Evolutionary conservation across 2,329 filamentous ascomycete species (phyloP).

Genomic region (Aspergillus neotritici): DNA sequence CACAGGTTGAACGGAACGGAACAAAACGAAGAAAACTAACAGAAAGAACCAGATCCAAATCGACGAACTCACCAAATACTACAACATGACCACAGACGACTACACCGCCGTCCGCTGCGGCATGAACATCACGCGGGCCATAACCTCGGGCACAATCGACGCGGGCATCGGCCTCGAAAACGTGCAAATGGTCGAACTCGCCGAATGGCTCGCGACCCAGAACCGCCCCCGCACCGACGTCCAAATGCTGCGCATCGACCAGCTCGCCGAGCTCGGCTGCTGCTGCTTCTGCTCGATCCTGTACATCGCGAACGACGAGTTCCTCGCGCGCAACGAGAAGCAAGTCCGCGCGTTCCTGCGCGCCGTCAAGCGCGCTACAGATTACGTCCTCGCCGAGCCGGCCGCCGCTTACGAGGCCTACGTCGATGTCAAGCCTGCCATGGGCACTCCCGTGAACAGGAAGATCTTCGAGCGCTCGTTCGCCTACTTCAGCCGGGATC

Average conservation of each 20-base stretch:
- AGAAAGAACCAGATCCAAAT: conserved; percentile 59
- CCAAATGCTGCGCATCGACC: conserved; percentile 75
- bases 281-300: conserved; percentile 80
- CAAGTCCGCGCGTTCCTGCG: conserved; percentile 63
- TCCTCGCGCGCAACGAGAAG: conserved; percentile 60
- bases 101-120: conserved; percentile 73
- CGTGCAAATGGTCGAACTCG: conserved; percentile 76
- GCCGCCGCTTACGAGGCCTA: conserved; percentile 62
- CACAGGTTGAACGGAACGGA: too few relatives aligned
- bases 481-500: conserved; percentile 67
- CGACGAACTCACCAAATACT: conserved; percentile 72
- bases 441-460: conserved; percentile 62
- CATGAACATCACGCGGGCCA: conserved; percentile 75
- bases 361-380: conserved; percentile 68
- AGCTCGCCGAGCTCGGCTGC: conserved; percentile 72
- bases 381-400: conserved; percentile 62
- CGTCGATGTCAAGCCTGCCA: conserved; percentile 64
- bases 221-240: conserved; percentile 61
- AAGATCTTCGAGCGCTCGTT: conserved; percentile 77
- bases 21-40: neutral
- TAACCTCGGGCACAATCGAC: conserved; percentile 66
- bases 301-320: conserved; percentile 71
- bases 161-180: conserved; percentile 74
- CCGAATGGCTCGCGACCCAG: conserved; percentile 65
- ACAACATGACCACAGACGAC: conserved; percentile 65